Evolutionary conservation across 2,329 filamentous ascomycete species (phyloP), one percentile per base, ranked within the genome.

Genomic region (Arthrinium phaeospermum): DNA sequence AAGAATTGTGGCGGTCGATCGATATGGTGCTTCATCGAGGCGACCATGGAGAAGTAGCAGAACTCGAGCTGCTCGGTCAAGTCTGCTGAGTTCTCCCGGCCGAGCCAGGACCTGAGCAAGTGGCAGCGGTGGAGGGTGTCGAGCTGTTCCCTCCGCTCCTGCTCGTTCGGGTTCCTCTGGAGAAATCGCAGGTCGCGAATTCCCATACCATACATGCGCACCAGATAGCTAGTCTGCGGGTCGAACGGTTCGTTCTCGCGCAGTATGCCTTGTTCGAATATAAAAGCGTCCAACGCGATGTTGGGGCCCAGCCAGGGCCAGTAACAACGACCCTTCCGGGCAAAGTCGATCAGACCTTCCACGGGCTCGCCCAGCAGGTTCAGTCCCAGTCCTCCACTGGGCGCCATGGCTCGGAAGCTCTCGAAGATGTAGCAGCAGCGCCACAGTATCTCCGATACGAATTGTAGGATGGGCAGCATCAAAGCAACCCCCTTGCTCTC

Each of bases 191-290:
- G 41, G 34, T 73, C 70, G n/a, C 30, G 22, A 12, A 53, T 14
- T 4, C 72, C 70, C 51, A 73, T 45, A 13, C 72, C 72, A 49
- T 73, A 71, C 72, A 71, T 71, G 37, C 41, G 51, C 34, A 70
- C 67, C 13, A 73, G 67, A 12, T 22, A 24, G 51, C 53, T 68
- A 7, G 46, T 46, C 5, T 19, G 1, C 14, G n/a, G 30, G 6
- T 71, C 12, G 24, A 71, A 70, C 5, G 27, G 30, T 10, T 51
- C 69, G 1, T n/a, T 27, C 27, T 71, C 69, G 12, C 12, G 19
- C 61, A 72, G 13, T 8, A 68, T n/a, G 4, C 45, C 53, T 1
- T 30, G 19, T 14, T 67, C 46, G 45, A 72, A 67, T 16, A 72
- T 47, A 14, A 24, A 69, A 2, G 22, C 13, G 51, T 72, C 71